Conservation (phyloP, 805 yeast genomes). For the Candida jianshihensis region DNA sequence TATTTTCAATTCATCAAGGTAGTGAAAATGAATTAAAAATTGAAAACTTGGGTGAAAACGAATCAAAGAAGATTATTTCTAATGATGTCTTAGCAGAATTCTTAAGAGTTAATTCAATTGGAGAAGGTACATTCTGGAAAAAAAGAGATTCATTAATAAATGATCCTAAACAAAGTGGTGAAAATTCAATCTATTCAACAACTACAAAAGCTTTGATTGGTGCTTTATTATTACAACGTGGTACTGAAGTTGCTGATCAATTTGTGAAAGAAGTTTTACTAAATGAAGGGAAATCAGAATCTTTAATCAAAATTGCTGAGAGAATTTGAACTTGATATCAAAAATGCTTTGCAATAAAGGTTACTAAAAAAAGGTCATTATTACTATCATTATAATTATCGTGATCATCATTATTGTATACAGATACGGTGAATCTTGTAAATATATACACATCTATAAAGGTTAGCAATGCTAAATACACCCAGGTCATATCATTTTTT, state of each 20-base stretch:
- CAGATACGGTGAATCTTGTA: no score
- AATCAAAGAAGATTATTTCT: conserved; percentile 45
- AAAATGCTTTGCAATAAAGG: no score
- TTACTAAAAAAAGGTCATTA: no score
- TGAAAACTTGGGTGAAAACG: conserved; percentile 51
- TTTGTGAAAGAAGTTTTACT: conserved; percentile 49
- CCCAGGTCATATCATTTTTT: no score
- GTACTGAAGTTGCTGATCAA: conserved; percentile 48
- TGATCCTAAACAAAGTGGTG: conserved; percentile 45
- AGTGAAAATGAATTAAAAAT: conserved; percentile 25
- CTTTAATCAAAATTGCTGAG: conserved; percentile 15
- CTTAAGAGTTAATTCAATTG: conserved; percentile 41
- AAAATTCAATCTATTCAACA: conserved; percentile 44
- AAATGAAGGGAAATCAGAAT: conserved; percentile 9
- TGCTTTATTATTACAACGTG: conserved; percentile 57
- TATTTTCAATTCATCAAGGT: conserved; percentile 23
- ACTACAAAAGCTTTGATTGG: conserved; percentile 60
- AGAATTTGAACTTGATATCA: no score
- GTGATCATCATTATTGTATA: no score
- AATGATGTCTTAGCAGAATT: conserved; percentile 44
- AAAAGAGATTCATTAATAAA: conserved; percentile 42
- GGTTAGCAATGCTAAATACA: no score
- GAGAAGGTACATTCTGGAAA: conserved; percentile 59
- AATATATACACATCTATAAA: no score
- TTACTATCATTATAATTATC: no score